Evolutionary conservation across 2,329 filamentous ascomycete genomes (phyloP), one percentile per base, ranked within the genome.

Genomic region (Fusarium liriodendri): DNA sequence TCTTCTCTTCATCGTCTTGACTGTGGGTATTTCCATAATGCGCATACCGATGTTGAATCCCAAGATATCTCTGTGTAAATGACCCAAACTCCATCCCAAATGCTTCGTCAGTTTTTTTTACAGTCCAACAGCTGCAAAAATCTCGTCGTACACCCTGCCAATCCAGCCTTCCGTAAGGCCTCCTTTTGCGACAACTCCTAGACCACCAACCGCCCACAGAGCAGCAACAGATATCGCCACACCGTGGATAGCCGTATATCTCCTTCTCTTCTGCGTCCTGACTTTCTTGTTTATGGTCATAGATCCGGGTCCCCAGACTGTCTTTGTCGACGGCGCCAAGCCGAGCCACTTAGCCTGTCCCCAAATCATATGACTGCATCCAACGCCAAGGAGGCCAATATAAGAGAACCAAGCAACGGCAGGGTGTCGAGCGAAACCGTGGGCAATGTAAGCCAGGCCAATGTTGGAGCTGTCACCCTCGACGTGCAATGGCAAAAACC

Each of bases 401-500:
- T 97, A 98, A 1, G 93, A 92, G 1, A 88, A 76, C 80, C 91
- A 93, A n/a, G 93, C 90, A 10, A 92, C 81, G 2, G 87, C 74
- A 0, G 92, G 91, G 77, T 94, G 92, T 16, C 90, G 88, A 33
- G 93, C 91, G 79, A 98, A 97, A 4, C 94, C 94, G 83, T 98
- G 95, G 14, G 92, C 90, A 9, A 98, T 92, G 81, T 94, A 98
- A 14, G 90, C 92, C 14, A 98, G 85, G 1, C 94, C 94, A 45
- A 98, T 92, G 63, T 96, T 92, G n/a, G 94, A 94, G 78, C 92
- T 95, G 68, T 95, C 95, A 8, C 95, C 95, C 63, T 97, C 94
- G 52, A 95, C 89, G 32, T 90, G 85, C 37, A 95, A 82, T 3
- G 97, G 96, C 29, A 97, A 85, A 4, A 90, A 83, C 37, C 96